Percentiles rank a stretch among this genome's conserved stretches.
phyloP scores from a whole-genome alignment of 129 eudicot genomes.

The Helichrysum umbraculigerum region DNA sequence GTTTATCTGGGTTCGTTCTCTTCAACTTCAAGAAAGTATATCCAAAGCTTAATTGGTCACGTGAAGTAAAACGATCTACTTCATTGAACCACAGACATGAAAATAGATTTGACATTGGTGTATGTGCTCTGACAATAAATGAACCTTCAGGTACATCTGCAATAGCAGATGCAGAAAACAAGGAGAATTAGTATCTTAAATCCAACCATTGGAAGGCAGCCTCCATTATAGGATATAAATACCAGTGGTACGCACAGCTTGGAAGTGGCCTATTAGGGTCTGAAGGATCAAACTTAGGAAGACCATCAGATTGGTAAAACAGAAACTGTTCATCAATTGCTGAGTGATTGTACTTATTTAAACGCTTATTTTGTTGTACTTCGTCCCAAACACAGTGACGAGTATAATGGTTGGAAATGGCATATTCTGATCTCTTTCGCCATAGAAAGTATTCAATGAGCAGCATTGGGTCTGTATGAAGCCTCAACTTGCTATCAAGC shows the following conservation, averaged over 20 bases:
- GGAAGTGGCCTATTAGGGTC: slow-evolving; percentile 78
- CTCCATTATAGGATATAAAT: slow-evolving; percentile 23
- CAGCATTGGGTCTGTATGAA: slow-evolving; percentile 80
- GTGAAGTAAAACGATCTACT: slow-evolving; percentile 95
- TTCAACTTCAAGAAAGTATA: slow-evolving; percentile 78
- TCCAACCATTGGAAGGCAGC: background rate
- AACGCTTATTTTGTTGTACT: slow-evolving; percentile 92
- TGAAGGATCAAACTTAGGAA: slow-evolving; percentile 75
- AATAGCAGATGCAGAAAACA: slow-evolving; percentile 8
- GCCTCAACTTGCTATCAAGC: slow-evolving; percentile 97
- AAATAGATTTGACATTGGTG: slow-evolving; percentile 91
- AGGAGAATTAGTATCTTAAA: slow-evolving; percentile 11
- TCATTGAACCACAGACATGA: slow-evolving; percentile 99
- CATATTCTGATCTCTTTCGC: slow-evolving; percentile 76
- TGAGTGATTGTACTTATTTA: slow-evolving; percentile 90
- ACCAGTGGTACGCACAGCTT: slow-evolving; percentile 75
- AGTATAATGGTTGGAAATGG: slow-evolving; percentile 88
- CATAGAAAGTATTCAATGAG: slow-evolving; percentile 85
- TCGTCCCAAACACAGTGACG: slow-evolving; percentile 99
- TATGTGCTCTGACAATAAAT: slow-evolving; percentile 84
- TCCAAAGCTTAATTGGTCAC: slow-evolving; percentile 93
- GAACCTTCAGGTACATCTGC: slow-evolving; percentile 99
- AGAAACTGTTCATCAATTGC: slow-evolving; percentile 88
- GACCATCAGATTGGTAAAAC: slow-evolving; percentile 90
- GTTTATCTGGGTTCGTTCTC: slow-evolving; percentile 68